Base-by-base conservation (phyloP, 768 basidiomycete genomes). In the Russula virescens region DNA sequence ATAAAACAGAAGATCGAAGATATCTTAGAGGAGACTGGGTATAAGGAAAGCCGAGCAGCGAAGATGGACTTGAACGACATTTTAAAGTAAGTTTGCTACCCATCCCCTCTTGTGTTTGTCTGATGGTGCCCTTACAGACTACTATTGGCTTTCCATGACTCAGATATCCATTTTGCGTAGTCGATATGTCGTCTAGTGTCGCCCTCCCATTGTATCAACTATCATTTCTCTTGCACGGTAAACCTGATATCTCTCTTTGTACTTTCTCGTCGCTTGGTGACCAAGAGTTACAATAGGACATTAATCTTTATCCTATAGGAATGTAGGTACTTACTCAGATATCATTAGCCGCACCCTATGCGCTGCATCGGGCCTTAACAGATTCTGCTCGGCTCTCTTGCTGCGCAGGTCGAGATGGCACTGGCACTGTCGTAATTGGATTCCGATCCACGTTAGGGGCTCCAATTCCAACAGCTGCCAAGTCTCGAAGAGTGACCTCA, bases 21-120 rank as follows among this genome's bases (percentile, higher is more conserved):
- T 50, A 65, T 66, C 55, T 58, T 64, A 45, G 63, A 64, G 58
- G 64, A 70, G 28, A 61, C 52, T 6, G 61, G 66, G 13, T 57
- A 53, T 46, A 55, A 35, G 18, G 60, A 67, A 34, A 67, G 55
- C 23, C 63, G 68, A 45, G 66, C 66, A 25, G 66, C 66, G 34
- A 67, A 68, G 49, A 68, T 65, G 66, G 68, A 68, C 45, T 34
- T 68, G 8, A 67, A 68, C 26, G 65, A 68, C 34, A 54, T 68
- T 28, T 43, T 67, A 43, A 61, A 64, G 66, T 67, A 43, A 28
- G 66, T 53, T 9, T 18, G 8, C 21, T 26, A 9, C 10, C 13
- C 21, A 54, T 23, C 5, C 21, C 16, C 26, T 19, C 11, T 10
- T 2, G 45, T 26, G 26, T 51, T n/a, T 46, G 35, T 19, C 49